These are phyloP conservation scores for Lathyrus aphaca DNA, from an alignment of 306 rosid genomes.

Conservation along the genomic window DNA sequence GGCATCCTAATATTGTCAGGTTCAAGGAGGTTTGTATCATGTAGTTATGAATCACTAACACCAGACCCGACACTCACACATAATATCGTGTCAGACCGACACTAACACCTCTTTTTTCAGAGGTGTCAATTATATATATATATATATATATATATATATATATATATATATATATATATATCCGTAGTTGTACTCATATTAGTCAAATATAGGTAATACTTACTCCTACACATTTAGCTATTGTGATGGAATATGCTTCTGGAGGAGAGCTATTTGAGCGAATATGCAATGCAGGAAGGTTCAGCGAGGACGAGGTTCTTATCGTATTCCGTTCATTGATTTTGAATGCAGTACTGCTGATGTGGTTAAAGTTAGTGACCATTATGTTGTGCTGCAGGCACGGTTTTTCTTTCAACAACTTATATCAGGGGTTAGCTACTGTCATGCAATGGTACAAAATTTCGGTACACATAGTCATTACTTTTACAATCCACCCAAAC, in stretches of 20 bases:
- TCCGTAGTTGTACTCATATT: constrained; percentile 2
- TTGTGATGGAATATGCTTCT: constrained; percentile 96
- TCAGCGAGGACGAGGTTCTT: constrained; percentile 90
- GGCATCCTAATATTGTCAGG: constrained; percentile 97
- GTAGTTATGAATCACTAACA: not conserved
- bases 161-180: constrained; percentile 13
- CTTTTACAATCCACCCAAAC: not conserved
- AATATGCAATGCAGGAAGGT: constrained; percentile 93
- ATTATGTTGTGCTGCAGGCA: constrained; percentile 63
- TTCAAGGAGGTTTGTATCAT: constrained; percentile 83
- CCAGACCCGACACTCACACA: too few species aligned
- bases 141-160: constrained; percentile 16
- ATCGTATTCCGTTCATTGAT: constrained; percentile 20
- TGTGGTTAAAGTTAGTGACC: constrained; percentile 29
- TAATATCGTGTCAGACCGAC: too few species aligned
- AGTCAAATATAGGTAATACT: constrained; percentile 63
- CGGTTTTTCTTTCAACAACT: constrained; percentile 98
- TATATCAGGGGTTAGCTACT: constrained; percentile 93
- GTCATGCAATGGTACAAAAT: constrained; percentile 82
- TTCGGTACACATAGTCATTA: not conserved
- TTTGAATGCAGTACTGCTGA: constrained; percentile 22
- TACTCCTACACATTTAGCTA: constrained; percentile 90
- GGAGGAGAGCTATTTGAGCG: constrained; percentile 98
- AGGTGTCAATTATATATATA: not conserved
- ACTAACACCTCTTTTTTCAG: too few species aligned